Evolutionary conservation across 2,329 filamentous ascomycete species (phyloP).

Genomic region (Orbilia quercus): DNA sequence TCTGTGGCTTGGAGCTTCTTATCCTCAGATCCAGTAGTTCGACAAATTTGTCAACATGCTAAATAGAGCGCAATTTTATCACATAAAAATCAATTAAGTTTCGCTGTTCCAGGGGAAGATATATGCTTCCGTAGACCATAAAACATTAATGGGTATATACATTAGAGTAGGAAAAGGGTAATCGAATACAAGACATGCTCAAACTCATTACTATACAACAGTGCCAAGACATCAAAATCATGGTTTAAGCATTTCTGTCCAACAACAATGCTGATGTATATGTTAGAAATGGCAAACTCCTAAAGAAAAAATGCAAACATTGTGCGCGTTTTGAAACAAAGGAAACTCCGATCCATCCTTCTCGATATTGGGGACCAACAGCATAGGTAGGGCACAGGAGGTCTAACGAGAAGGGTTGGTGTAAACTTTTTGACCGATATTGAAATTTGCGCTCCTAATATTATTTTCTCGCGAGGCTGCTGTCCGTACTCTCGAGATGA

Average conservation of each 20-base stretch:
- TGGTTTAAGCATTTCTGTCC: not conserved
- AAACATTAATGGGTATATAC: conserved; percentile 44
- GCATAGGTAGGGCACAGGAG: not conserved
- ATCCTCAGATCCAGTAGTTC: no score
- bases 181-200: conserved; percentile 23
- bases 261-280: no score
- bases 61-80: no score
- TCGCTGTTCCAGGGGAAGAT: no score
- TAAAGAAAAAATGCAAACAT: conserved; percentile 6
- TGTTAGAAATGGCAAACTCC: conserved; percentile 7
- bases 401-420: not conserved
- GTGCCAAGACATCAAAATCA: not conserved
- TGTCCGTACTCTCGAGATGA: not conserved
- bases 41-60: no score
- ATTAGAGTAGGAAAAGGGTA: conserved; percentile 1
- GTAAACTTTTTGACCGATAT: conserved; percentile 6
- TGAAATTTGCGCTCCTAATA: conserved; percentile 2
- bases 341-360: not conserved
- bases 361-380: not conserved
- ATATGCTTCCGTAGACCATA: not conserved
- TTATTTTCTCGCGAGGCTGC: not conserved
- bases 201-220: conserved; percentile 2
- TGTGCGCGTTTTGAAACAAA: not conserved
- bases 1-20: no score
- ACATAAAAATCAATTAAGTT: no score